Evolutionary conservation across 1,284 basidiomycete species (phyloP), one percentile per base, ranked within the genome.

Genomic region (Schizopora paradoxa): DNA sequence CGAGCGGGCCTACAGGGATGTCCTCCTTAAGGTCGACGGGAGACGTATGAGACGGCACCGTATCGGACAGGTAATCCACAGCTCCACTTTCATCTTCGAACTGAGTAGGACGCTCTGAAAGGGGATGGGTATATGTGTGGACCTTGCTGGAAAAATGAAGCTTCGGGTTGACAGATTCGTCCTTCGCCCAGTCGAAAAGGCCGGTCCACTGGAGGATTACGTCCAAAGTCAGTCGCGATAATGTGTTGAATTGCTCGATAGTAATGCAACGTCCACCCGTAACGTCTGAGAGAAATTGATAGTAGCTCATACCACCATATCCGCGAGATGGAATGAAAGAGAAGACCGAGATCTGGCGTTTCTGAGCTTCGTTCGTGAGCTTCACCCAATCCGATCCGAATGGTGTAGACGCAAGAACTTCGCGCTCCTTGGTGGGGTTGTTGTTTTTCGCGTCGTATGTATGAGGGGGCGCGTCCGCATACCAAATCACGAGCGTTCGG

Each of bases 201-300:
- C 58, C 57, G 55, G 58, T 57, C 58, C 57, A 58, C 13, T 58
- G 53, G 43, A 60, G 33, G 14, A 58, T 49, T 5, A 58, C 47
- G 7, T 53, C 55, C n/a, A 60, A 41, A 0, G 58, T 56, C 32
- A 60, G 44, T 10, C 52, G 53, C 14, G 57, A 56, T 22, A 60
- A 53, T 5, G 49, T 29, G 5, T 44, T 22, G 34, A 53, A 55
- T 26, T 53, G 29, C 8, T 28, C 34, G 25, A 43, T 32, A 11
- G 49, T 49, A 18, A 60, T 51, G 28, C 55, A 52, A 21, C 56
- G 43, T 1, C 58, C 58, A 11, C 55, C 54, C 1, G 56, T 60
- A 6, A 56, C 35, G 22, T 51, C 50, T 1, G 57, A 50, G 2
- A 60, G 50, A 10, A 60, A 48, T 5, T 49, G 47, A 41, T 54